Evolutionary conservation across 331 rosid species (phyloP), one percentile per base, ranked within the genome.

Genomic region (Rhamnella rubrinervis): DNA sequence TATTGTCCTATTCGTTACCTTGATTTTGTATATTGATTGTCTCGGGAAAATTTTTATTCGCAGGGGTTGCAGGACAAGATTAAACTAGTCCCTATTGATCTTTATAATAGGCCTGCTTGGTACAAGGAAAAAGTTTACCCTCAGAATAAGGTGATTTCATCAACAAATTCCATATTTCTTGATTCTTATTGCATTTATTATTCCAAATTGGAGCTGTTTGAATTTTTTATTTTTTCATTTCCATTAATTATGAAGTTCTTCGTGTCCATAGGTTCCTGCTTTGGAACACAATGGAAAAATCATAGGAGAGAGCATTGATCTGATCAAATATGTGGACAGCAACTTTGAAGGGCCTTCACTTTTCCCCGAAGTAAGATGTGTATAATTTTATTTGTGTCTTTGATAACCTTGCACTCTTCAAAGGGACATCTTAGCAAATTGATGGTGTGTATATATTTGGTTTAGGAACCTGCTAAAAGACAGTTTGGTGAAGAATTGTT

Each of bases 251-350:
- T 72, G 35, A 35, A 6, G 10, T 44, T 75, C 23, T 69, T 10
- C 25, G 57, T 56, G 39, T 63, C 21, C 26, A 49, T 41, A 91
- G 97, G 96, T 91, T 61, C 96, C 97, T 64, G 21, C 97, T 7
- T 68, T 92, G 90, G 98, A 93, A 86, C 97, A 93, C 80, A 83
- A 90, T 67, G 93, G 93, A 8, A 90, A 90, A 78, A 69, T 93
- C 31, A 57, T 86, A 25, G 98, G 97, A 68, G 98, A 90, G 77
- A 93, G 98, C 76, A 89, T 93, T 77, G 96, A 93, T 86, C 69
- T 93, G 80, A 71, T 93, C 76, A 90, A 88, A 72, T 90, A 90
- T 81, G 5, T 93, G 7, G 96, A 93, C 63, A 82, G 66, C 70
- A 85, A 88, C 87, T 90, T 93, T 52, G 92, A 85, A 72, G 98